phyloP scores from a whole-genome alignment of 768 basidiomycete species.

The Boletus rex-veris region DNA sequence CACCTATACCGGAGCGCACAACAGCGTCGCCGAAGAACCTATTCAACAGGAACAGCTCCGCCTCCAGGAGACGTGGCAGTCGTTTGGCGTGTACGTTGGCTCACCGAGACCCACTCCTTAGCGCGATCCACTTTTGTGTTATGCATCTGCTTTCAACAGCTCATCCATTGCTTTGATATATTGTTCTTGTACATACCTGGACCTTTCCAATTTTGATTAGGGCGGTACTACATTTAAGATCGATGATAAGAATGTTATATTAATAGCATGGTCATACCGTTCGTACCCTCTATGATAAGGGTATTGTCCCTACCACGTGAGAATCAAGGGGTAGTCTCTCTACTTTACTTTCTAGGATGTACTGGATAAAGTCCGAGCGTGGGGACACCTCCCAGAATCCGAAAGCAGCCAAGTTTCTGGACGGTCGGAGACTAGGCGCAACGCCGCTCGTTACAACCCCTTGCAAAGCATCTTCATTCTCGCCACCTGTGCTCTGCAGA shows the following conservation, averaged over 20 bases:
- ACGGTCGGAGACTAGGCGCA: neutral
- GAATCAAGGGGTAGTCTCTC: no score
- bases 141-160: neutral
- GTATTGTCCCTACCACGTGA: neutral
- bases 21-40: conserved; percentile 2
- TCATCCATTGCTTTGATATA: no score
- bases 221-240: neutral
- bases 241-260: neutral
- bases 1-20: neutral
- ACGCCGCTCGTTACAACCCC: conserved; percentile 40
- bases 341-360: no score
- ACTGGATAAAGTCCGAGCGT: no score
- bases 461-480: conserved; percentile 71
- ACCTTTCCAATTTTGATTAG: neutral
- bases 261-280: neutral
- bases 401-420: neutral
- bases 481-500: conserved; percentile 70
- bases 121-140: neutral
- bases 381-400: neutral
- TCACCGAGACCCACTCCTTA: conserved; percentile 8
- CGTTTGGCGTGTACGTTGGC: conserved; percentile 58
- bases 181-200: neutral
- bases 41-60: conserved; percentile 16
- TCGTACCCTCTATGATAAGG: neutral
- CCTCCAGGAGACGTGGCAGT: conserved; percentile 61